Base-by-base conservation (phyloP, 169 alveolate genomes). In the Plasmodium fragile region DNA sequence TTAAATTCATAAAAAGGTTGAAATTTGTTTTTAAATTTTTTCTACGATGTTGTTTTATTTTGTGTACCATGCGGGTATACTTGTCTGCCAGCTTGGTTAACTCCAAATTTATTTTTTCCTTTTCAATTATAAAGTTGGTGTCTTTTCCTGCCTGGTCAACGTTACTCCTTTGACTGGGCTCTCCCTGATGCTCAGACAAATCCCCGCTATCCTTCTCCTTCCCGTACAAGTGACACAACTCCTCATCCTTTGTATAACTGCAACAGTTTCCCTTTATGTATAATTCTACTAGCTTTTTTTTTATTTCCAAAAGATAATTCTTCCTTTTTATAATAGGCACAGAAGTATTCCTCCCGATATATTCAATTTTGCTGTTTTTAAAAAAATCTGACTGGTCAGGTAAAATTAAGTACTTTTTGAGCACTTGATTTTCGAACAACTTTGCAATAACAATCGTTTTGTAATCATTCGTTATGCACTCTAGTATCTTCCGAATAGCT, bases 241-340 rank as follows among this genome's bases (percentile, higher is more conserved):
- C 75, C 36, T 65, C 75, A 8, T 87, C 93, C 71, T 87, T 87
- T 43, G 81, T 28, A 36, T 87, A 87, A 77, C 53, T 87, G 81
- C 70, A 87, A 59, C 89, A 87, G 13, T 55, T 87, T 39, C 93
- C 93, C 71, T 87, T 87, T 16, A 77, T n/a, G 52, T 87, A 87
- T 8, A 78, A 55, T 1, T 77, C 49, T n/a, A 87, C 49, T 72
- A 87, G 71, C 72, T 41, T 78, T 25, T 59, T 87, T 45, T 87
- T 87, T 13, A 87, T 87, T 10, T 28, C 81, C 39, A 16, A 16
- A 28, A 87, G 49, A 0, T 22, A 39, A 25, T 87, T 87, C 45
- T 30, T 78, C 70, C 81, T 87, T 6, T 25, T 75, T 34, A 87
- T 87, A 36, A 87, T 39, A 0, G 93, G 93, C 1, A 77, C 70